Percentiles rank a stretch among this genome's conserved stretches.
Evolutionary conservation across 768 basidiomycete species (phyloP).

Genomic region (Melanogaster broomeanus): DNA sequence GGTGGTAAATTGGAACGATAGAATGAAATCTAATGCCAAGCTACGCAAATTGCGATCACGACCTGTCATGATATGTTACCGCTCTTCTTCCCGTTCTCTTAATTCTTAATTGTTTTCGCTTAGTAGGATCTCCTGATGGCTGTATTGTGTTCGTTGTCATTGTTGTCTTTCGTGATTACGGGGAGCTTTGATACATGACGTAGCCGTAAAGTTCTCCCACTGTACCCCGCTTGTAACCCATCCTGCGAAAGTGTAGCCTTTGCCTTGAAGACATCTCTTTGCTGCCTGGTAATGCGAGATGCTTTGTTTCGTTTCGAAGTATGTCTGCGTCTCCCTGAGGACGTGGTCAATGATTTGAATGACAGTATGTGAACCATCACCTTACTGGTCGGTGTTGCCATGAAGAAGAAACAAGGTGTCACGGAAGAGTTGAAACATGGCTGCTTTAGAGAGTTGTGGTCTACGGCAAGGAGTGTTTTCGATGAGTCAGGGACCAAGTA

Average conservation of each 20-base stretch:
- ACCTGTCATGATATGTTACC: conserved; percentile 11
- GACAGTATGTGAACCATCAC: background rate
- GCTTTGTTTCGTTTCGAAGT: conserved; percentile 45
- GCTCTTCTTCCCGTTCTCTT: background rate
- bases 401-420: conserved; percentile 20
- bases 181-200: background rate
- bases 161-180: background rate
- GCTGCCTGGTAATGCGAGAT: conserved; percentile 50
- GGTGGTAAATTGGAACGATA: conserved; percentile 8
- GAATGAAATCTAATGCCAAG: conserved; percentile 14
- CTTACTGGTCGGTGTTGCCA: conserved; percentile 9
- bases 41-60: conserved; percentile 14
- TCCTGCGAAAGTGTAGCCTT: conserved; percentile 52
- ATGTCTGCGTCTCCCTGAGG: conserved; percentile 36
- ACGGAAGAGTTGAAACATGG: conserved; percentile 52
- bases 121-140: background rate
- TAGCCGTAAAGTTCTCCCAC: conserved; percentile 52
- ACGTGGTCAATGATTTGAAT: background rate
- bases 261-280: conserved; percentile 48
- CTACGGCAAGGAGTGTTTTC: conserved; percentile 32
- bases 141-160: background rate
- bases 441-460: conserved; percentile 52
- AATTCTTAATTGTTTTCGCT: background rate
- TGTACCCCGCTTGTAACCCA: conserved; percentile 59
- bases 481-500: background rate